Evolutionary conservation across 2,329 filamentous ascomycete genomes (phyloP), one percentile per base, ranked within the genome.

Genomic region (Bipolaris zeicola): DNA sequence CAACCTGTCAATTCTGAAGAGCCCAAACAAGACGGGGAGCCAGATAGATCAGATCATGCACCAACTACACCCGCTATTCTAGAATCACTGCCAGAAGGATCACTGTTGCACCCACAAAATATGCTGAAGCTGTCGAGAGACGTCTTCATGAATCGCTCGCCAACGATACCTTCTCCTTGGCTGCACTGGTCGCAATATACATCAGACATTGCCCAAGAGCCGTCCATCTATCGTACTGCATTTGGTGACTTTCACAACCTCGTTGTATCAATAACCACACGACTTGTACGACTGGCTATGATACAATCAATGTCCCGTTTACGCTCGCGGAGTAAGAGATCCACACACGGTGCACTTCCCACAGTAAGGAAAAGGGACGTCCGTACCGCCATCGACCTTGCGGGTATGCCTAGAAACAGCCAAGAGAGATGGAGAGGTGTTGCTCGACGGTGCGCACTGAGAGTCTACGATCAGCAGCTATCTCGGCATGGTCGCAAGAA

Each of bases 201-300:
- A 4, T 67, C 66, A 1, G 69, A 70, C 7, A 52, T 67, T 18
- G 60, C 65, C 6, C 47, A 50, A 53, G 79, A 79, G 3, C 92
- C 92, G 0, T 86, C 89, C 0, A 85, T 96, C 20, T 87, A 89
- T 63, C 84, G 87, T 6, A 92, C 90, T 1, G 87, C 90, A 0
- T 82, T 96, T n/a, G 82, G 85, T 5, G 91, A 95, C 64, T 88
- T 96, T 42, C 83, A 92, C 67, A 84, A 84, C 7, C 75, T 96
- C 1, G 80, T 84, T 0, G 72, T 89, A 1, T 89, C 84, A 50
- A 63, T 95, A 13, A 93, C 90, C 0, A 85, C 85, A 56, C 83
- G 90, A 11, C 76, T 96, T 1, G 80, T 95, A 1, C 85, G 90
- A 44, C 85, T 89, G 0, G 80, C 86, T 0, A 77, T 95, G 0